Evolutionary conservation across 2,329 filamentous ascomycete species (phyloP).

Genomic region (Aspergillus amoenus): DNA sequence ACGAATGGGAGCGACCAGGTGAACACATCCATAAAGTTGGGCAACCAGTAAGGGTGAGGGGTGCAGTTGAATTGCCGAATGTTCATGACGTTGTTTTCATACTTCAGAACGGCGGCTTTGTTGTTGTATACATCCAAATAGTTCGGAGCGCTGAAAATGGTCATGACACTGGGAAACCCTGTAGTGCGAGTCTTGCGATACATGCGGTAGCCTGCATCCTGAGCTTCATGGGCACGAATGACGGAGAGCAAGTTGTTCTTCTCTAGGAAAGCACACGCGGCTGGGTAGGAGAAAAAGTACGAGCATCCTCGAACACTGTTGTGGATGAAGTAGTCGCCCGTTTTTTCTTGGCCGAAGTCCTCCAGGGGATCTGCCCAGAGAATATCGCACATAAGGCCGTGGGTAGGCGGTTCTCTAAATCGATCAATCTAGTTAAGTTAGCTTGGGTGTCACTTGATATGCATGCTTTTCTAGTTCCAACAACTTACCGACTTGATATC

Average conservation of each 20-base stretch:
- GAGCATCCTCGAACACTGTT: constrained; percentile 98
- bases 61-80: constrained; percentile 99
- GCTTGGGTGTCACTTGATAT: background rate
- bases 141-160: constrained; percentile 98
- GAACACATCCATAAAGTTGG: constrained; percentile 99
- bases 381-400: constrained; percentile 98
- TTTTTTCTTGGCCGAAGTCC: constrained; percentile 98
- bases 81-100: constrained; percentile 99
- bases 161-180: constrained; percentile 99
- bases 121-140: constrained; percentile 99
- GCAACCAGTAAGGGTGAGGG: constrained; percentile 97
- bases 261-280: constrained; percentile 94
- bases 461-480: background rate
- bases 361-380: constrained; percentile 98
- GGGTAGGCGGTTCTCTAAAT: constrained; percentile 94
- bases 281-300: constrained; percentile 98
- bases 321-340: constrained; percentile 94
- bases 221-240: constrained; percentile 95
- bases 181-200: constrained; percentile 98
- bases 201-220: constrained; percentile 98
- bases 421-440: constrained; percentile 73
- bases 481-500: constrained; percentile 78
- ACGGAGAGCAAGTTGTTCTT: constrained; percentile 98
- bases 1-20: constrained; percentile 99
- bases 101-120: constrained; percentile 97